A percentile compares a stretch with the other conserved stretches of the same genome.
These are phyloP conservation scores for Triticum monococcum DNA, from an alignment of 176 grass and related monocot species.

Conservation along the genomic window DNA sequence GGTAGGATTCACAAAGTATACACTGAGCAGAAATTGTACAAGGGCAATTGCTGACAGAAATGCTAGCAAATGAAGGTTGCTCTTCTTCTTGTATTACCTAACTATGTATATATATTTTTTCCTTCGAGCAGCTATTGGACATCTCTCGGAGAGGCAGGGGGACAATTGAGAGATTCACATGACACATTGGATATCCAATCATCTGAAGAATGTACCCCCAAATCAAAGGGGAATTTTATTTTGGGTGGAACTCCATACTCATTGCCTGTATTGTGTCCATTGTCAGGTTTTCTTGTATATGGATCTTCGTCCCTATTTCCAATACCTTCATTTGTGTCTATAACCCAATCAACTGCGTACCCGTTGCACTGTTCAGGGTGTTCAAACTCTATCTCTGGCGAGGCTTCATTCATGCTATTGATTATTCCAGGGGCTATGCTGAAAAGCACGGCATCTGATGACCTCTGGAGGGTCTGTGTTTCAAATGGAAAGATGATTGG, in stretches of 20 bases:
- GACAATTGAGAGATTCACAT: conserved; percentile 50
- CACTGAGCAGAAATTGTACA: conserved; percentile 17
- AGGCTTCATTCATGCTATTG: conserved; percentile 33
- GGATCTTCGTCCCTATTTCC: conserved; percentile 23
- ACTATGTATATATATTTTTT: conserved; percentile 33
- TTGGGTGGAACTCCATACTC: conserved; percentile 21
- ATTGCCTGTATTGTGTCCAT: conserved; percentile 12
- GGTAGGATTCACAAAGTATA: conserved; percentile 22
- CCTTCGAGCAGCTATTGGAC: conserved; percentile 28
- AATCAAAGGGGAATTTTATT: conserved; percentile 59
- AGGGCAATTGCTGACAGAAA: conserved; percentile 36
- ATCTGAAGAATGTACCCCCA: conserved; percentile 48
- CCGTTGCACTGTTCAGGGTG: conserved; percentile 36
- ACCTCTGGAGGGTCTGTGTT: conserved; percentile 38
- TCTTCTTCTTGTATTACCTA: conserved; percentile 29
- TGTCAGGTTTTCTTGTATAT: conserved; percentile 27
- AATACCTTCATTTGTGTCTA: conserved; percentile 26
- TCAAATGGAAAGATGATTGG: conserved; percentile 45
- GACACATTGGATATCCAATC: conserved; percentile 61
- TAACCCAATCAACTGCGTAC: conserved; percentile 32
- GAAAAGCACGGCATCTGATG: conserved; percentile 47
- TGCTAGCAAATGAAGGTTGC: conserved; percentile 43
- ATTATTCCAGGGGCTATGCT: conserved; percentile 52
- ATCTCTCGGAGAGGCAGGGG: conserved; percentile 22
- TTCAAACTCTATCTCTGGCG: conserved; percentile 34